A percentile compares a stretch with the other conserved stretches of the same genome.
Evolutionary conservation across 140 eudicot genomes (phyloP).

Genomic region (Stevia rebaudiana): DNA sequence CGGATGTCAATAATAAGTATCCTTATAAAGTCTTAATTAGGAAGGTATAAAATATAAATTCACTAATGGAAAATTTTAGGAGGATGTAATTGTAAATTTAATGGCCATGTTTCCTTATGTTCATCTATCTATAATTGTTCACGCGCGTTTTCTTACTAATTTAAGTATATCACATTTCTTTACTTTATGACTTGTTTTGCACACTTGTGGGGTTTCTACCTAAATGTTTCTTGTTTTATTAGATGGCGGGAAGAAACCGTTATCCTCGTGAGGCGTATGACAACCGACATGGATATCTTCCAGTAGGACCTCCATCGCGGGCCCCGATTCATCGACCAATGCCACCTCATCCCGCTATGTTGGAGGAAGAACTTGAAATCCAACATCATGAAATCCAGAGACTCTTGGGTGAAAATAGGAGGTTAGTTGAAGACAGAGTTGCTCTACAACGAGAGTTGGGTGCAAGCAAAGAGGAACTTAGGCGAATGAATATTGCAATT

Average conservation of each 20-base stretch:
- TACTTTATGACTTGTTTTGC: neutral
- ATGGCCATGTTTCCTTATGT: too few species aligned
- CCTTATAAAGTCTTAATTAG: neutral
- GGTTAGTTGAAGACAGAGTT: conserved; percentile 74
- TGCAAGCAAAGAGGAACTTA: conserved; percentile 73
- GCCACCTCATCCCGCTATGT: conserved; percentile 78
- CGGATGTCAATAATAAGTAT: neutral
- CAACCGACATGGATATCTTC: conserved; percentile 53
- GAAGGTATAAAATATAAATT: too few species aligned
- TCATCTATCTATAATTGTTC: neutral
- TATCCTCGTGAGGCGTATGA: conserved; percentile 66
- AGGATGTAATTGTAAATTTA: too few species aligned
- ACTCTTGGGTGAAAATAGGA: conserved; percentile 79
- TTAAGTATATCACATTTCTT: neutral
- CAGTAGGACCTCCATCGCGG: conserved; percentile 46
- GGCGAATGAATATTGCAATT: conserved; percentile 54
- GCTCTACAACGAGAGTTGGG: conserved; percentile 66
- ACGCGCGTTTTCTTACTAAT: neutral
- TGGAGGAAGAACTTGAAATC: conserved; percentile 90
- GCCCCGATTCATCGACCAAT: conserved; percentile 49
- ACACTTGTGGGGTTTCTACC: neutral
- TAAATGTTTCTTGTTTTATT: too few species aligned
- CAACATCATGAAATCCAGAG: conserved; percentile 73
- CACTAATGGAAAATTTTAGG: too few species aligned
- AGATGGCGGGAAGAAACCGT: conserved; percentile 78